Base-by-base conservation (phyloP, 495 filamentous ascomycete genomes). In the Rhizodiscina lignyota region DNA sequence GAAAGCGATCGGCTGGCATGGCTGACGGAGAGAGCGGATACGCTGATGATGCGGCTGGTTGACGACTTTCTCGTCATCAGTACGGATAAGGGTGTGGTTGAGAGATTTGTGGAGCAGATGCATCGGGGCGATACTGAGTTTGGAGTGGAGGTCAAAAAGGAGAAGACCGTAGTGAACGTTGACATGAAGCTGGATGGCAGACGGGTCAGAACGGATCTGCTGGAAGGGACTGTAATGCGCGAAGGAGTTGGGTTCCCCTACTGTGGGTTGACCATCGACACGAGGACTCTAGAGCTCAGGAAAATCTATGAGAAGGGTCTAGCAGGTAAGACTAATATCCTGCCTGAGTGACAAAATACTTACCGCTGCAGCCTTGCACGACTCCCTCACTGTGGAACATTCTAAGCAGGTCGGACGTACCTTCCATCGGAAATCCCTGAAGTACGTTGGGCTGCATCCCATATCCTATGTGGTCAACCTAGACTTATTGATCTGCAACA, bases 61-160 rank as follows among this genome's bases (percentile, higher is more conserved):
- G 89, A 97, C 35, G 89, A 97, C 45, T 96, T 96, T 44, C 56
- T 94, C 13, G 69, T 96, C 30, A 74, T 97, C 45, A 94, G 83
- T 2, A 70, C 73, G 0, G 61, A 81, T 34, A 55, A 47, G 26
- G 41, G 50, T 0, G 67, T 82, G 46, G 86, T 83, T 0, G 60
- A 57, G 34, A 56, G 59, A 11, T 94, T 97, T 46, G 54, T 93
- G 18, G 55, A 70, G 30, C 63, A 72, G 23, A 92, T 96, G 85
- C 70, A 89, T 43, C 45, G 58, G 1, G 89, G 87, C 2, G 52
- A 84, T 19, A 73, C 75, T 1, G 64, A 70, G 23, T 94, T 87
- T 47, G 89, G 89, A 16, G 73, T 94, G 19, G 53, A 56, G 2
- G 78, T 96, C 21, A 86, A 81, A 44, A 56, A 70, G 0, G 54